phyloP scores from a whole-genome alignment of 1,284 basidiomycete species.

The Marasmius fiardii region DNA sequence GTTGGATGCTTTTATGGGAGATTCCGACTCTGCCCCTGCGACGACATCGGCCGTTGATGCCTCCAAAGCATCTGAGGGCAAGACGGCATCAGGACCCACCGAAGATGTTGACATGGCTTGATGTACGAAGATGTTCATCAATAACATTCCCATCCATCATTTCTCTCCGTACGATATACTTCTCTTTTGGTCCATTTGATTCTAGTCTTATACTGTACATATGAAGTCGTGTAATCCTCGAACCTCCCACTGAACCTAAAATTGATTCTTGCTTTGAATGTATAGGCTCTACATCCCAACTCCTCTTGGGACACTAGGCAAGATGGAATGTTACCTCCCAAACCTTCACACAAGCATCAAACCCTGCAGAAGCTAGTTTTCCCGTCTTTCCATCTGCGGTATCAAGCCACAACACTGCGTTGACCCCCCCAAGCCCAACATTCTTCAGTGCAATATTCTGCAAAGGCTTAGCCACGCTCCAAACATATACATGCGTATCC shows the following conservation, averaged over 20 bases:
- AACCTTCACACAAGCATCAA: slow-evolving; percentile 78
- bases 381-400: slow-evolving; percentile 33
- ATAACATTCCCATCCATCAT: background rate
- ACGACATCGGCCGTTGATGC: slow-evolving; percentile 18
- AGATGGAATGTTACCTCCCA: slow-evolving; percentile 68
- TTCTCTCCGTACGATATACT: background rate
- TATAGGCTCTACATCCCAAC: background rate
- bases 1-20: slow-evolving; percentile 87
- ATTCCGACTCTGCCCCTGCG: slow-evolving; percentile 37
- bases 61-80: slow-evolving; percentile 3
- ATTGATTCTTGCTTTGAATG: background rate
- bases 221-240: background rate
- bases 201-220: background rate
- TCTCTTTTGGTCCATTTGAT: background rate
- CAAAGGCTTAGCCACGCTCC: slow-evolving; percentile 76
- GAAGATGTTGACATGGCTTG: slow-evolving; percentile 26
- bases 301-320: background rate
- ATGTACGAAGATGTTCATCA: slow-evolving; percentile 8
- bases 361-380: slow-evolving; percentile 72
- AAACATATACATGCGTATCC: slow-evolving; percentile 91
- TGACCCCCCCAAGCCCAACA: slow-evolving; percentile 80
- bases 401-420: slow-evolving; percentile 78
- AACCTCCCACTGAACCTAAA: background rate
- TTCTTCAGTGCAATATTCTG: slow-evolving; percentile 86
- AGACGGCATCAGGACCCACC: background rate